Evolutionary conservation across 768 basidiomycete genomes (phyloP), one percentile per base, ranked within the genome.

Genomic region (Termitomyces titanicus): DNA sequence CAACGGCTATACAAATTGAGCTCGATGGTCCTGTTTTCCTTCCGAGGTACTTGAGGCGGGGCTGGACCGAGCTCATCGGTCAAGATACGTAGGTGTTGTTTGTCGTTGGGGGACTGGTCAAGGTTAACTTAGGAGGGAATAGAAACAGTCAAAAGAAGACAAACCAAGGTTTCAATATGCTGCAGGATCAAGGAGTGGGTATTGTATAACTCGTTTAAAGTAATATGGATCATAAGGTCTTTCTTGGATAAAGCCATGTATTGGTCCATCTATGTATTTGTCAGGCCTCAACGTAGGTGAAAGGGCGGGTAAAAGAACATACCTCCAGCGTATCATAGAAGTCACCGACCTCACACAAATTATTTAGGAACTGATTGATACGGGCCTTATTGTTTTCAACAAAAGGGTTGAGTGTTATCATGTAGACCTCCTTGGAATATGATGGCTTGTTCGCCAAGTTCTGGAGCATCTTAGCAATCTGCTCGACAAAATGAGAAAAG

Each of bases 171-270:
- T 69, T 98, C 95, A 64, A 98, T 86, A 68, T 99, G 97, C 68
- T 98, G 95, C 57, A 90, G 74, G 59, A 99, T 87, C 67, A 98
- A 77, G 24, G 94, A 91, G 71, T 99, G 97, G 2, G 97, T 99
- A 75, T 98, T 98, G 73, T 98, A 98, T 77, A 99, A 67, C 80
- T 99, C 97, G 69, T 99, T 99, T 72, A 98, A 76, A 7, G 97
- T 98, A 69, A 99, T 99, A 72, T 94, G 92, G 73, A 99, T 98
- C 79, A 89, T 86, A 56, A 98, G 79, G 68, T 98, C 97, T 73
- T 98, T 98, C 82, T 99, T 99, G 56, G 95, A 98, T 54, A 99
- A 77, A 9, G 97, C 97, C 94, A 99, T 98, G 71, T 99, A 99
- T 78, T 98, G 97, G 73, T 99, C 97, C 88, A 98, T 96, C 96